Conservation (phyloP, 2,329 filamentous ascomycete species). For the Sarocladium oryzae region DNA sequence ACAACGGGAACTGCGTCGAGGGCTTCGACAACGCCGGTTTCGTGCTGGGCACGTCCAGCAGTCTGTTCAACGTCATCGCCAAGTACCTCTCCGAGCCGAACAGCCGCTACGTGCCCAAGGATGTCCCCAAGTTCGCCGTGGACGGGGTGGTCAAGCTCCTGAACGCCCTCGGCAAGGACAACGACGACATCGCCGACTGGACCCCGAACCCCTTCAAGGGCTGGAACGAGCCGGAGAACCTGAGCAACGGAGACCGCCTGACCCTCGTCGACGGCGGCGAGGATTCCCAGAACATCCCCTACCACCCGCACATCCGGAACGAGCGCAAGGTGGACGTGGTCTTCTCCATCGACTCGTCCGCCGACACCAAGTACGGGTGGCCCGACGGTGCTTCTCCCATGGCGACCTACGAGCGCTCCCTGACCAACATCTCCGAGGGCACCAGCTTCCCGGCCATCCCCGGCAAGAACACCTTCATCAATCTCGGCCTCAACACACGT, state of each 20-base stretch:
- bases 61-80: conserved; percentile 66
- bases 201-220: conserved; percentile 52
- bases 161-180: conserved; percentile 43
- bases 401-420: conserved; percentile 50
- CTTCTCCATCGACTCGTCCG: conserved; percentile 58
- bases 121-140: conserved; percentile 34
- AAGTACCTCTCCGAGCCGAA: conserved; percentile 57
- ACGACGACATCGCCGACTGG: conserved; percentile 72
- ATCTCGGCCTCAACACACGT: conserved; percentile 50
- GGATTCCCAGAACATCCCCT: conserved; percentile 72
- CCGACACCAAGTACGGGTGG: conserved; percentile 51
- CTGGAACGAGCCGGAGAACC: conserved; percentile 41
- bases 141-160: conserved; percentile 46
- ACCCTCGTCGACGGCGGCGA: conserved; percentile 77
- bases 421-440: conserved; percentile 40
- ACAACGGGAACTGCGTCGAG: conserved; percentile 39
- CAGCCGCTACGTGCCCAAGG: conserved; percentile 43
- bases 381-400: conserved; percentile 55
- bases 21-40: conserved; percentile 78
- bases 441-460: conserved; percentile 55
- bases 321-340: conserved; percentile 53
- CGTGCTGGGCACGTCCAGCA: conserved; percentile 75
- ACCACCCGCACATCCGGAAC: conserved; percentile 54
- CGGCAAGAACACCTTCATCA: conserved; percentile 47
- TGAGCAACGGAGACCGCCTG: conserved; percentile 43